Conservation (phyloP, 306 rosid species). For the Quercus rubra region DNA sequence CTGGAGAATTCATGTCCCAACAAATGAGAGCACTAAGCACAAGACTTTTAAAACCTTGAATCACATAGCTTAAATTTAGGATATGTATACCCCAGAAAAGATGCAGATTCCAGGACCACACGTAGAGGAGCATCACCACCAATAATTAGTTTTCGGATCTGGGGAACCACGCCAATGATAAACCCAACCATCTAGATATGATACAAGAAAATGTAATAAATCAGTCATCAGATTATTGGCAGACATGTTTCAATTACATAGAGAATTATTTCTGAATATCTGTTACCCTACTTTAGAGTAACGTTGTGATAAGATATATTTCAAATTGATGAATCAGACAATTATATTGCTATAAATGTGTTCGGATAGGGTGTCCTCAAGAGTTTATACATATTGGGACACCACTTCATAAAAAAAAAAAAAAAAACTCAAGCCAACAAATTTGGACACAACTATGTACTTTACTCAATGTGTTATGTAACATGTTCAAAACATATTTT, state of each 20-base stretch:
- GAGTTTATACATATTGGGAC: no score
- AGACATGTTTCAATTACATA: background rate
- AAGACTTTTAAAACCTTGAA: background rate
- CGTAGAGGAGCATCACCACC: constrained; percentile 70
- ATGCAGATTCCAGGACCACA: constrained; percentile 60
- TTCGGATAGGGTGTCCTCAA: no score
- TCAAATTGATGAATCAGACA: no score
- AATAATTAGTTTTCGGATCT: constrained; percentile 38
- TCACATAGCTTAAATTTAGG: background rate
- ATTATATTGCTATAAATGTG: no score
- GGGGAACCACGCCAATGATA: constrained; percentile 54
- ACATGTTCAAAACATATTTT: no score
- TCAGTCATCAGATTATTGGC: background rate
- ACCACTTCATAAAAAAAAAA: background rate
- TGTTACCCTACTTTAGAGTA: background rate
- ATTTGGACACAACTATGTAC: no score
- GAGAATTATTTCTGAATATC: background rate
- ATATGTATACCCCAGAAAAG: constrained; percentile 61
- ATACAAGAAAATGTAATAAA: background rate
- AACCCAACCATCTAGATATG: constrained; percentile 57
- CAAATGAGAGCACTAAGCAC: background rate
- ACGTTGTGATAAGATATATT: no score
- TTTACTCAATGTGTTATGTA: no score
- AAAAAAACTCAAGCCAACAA: no score
- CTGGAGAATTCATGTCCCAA: background rate